Base-by-base conservation (phyloP, 2,329 filamentous ascomycete genomes). In the Fusarium sp. region DNA sequence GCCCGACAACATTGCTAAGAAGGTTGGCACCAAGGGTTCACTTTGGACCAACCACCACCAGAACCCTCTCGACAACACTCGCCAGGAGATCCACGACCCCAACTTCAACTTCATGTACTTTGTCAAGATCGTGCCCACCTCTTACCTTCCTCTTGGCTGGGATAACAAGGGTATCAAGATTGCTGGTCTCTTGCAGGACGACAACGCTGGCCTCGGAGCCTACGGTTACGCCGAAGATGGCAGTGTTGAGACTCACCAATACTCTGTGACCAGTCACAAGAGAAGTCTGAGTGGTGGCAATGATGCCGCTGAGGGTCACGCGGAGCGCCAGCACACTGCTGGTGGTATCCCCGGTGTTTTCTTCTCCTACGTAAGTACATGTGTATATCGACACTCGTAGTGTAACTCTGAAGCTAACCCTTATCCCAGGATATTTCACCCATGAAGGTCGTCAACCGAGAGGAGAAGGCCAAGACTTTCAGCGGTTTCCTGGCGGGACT, bases 91-190 rank as follows among this genome's bases (percentile, higher is more conserved):
- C 4, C 83, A 87, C 35, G 94, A 97, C 75, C 88, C 93, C 71
- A 91, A 91, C 68, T 97, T 87, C 85, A 99, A 97, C 83, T 99
- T 90, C 80, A 97, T 98, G 93, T 99, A 99, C 84, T 99, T 99
- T 80, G 86, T 99, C 80, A 99, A 99, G 85, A 96, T 99, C 58
- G 96, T 99, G 31, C 93, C 92, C 5, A 99, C 96, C 3, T 95
- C 94, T 2, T 99, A 98, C 78, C 86, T 98, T 25, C 94, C 96
- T 4, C 86, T 99, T 3, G 94, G 94, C 66, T 97, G 93, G 93
- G 90, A 94, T 76, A 88, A 88, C 73, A 85, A 84, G 60, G 75
- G 77, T 50, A 71, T 74, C 45, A 68, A 71, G 55, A 58, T 75
- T 14, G 67, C 68, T 13, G 69, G 72, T 36, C 69, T 75, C 8